Evolutionary conservation across 768 basidiomycete species (phyloP).

Genomic region (Serendipita indica): DNA sequence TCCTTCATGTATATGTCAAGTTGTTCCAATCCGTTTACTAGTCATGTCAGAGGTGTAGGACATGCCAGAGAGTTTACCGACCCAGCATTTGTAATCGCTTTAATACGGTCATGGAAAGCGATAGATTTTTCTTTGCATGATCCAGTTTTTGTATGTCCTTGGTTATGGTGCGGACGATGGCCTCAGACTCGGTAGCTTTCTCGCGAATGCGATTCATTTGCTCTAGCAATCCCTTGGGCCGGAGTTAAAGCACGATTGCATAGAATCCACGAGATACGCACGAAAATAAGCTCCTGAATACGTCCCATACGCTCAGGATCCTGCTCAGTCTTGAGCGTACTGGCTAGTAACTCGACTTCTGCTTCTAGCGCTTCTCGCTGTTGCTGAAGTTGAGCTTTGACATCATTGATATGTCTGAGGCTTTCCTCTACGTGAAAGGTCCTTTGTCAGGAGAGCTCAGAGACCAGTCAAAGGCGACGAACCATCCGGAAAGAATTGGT

Average conservation of each 20-base stretch:
- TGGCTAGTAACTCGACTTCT: constrained; percentile 56
- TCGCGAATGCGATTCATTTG: constrained; percentile 95
- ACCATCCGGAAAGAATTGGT: constrained; percentile 73
- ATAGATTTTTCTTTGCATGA: constrained; percentile 25
- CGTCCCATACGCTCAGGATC: constrained; percentile 79
- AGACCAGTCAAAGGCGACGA: constrained; percentile 16
- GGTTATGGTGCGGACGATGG: constrained; percentile 88
- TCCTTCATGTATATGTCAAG: constrained; percentile 65
- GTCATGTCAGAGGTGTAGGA: neutral
- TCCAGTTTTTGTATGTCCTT: constrained; percentile 93
- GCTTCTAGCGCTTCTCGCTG: constrained; percentile 53
- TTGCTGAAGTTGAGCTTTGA: constrained; percentile 52
- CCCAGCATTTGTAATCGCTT: constrained; percentile 91
- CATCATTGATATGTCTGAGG: constrained; percentile 50
- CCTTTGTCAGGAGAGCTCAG: neutral
- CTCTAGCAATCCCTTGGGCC: constrained; percentile 68
- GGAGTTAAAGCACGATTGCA: constrained; percentile 11
- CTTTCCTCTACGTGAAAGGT: constrained; percentile 45
- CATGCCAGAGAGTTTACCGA: constrained; percentile 24
- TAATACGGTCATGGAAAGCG: constrained; percentile 65
- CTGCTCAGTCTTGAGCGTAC: constrained; percentile 57
- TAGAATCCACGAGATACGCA: constrained; percentile 24
- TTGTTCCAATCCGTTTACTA: constrained; percentile 72
- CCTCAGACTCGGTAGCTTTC: constrained; percentile 93
- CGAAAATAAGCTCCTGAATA: constrained; percentile 94